Evolutionary conservation across 2,329 filamentous ascomycete species (phyloP), one percentile per base, ranked within the genome.

Genomic region (Ophiostoma quercus): DNA sequence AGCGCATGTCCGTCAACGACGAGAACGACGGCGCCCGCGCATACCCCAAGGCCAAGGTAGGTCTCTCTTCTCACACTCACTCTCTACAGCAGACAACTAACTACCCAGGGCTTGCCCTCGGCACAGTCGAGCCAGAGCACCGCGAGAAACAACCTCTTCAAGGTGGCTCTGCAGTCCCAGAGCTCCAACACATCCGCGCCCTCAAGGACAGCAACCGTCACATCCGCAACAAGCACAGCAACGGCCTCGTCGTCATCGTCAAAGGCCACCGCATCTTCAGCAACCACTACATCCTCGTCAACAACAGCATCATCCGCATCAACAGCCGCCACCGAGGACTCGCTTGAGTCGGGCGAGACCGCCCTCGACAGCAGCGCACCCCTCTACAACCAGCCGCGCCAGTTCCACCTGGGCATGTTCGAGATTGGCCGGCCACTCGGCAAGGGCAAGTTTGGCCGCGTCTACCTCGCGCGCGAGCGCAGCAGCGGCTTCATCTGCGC

Each of bases 351-450:
- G 51, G 16, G 66, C 25, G n/a, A 34, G 62, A 65, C 34, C 34
- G 51, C 51, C 7, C 65, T 63, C 37, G 66, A 62, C 22, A 34
- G 32, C 16, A 12, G 68, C 32, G 37, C 70, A 3, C 63, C 69
- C 8, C 63, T 70, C 9, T 68, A 68, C 69, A 66, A 70, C 41
- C 70, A 81, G 25, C 85, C 84, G 62, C 88, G 87, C 75, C 80
- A 92, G 74, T 94, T 94, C 80, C 92, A 96, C 77, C 87, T 97
- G 3, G 91, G 92, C 79, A 96, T 96, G 92, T 96, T 96, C 78
- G 93, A 97, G 79, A 96, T 96, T 73, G 92, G 92, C 54, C 90
- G 92, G 74, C 91, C 92, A 1, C 83, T 96, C 3, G 92, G 92
- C 68, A 95, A 95, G 80, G 92, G 92, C 73, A 96, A 95, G 78